These are phyloP conservation scores for Blumeriella jaapii DNA, from an alignment of 2,329 filamentous ascomycete genomes.

Conservation along the genomic window DNA sequence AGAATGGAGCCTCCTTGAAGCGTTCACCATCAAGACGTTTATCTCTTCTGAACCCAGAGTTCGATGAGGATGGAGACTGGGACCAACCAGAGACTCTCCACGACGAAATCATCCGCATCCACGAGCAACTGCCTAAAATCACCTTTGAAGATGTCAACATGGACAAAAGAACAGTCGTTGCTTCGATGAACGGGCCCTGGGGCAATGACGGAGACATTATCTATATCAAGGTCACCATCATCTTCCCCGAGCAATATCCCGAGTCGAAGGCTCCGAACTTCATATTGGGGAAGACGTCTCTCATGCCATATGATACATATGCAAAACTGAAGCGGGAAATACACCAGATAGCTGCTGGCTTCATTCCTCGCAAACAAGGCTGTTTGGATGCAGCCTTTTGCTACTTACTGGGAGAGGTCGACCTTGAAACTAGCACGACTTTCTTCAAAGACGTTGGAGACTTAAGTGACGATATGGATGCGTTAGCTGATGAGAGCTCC, in stretches of 20 bases:
- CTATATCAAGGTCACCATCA: conserved; percentile 50
- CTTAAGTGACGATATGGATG: conserved; percentile 46
- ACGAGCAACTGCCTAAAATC: conserved; percentile 49
- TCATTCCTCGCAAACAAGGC: conserved; percentile 45
- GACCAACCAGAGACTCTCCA: conserved; percentile 47
- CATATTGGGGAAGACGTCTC: conserved; percentile 47
- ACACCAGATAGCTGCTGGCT: conserved; percentile 43
- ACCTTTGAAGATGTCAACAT: conserved; percentile 54
- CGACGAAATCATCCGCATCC: conserved; percentile 53
- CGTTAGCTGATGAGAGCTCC: conserved; percentile 63
- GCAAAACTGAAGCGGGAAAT: conserved; percentile 43
- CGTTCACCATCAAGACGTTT: conserved; percentile 20
- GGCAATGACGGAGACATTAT: conserved; percentile 43
- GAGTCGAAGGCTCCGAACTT: conserved; percentile 47
- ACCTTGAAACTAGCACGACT: conserved; percentile 47
- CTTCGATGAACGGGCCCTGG: conserved; percentile 56
- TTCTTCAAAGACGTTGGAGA: conserved; percentile 47
- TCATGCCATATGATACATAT: conserved; percentile 46
- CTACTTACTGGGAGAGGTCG: conserved; percentile 51
- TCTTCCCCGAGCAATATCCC: conserved; percentile 49
- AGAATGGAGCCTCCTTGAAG: conserved; percentile 11
- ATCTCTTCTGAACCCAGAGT: conserved; percentile 25
- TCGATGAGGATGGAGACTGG: conserved; percentile 36
- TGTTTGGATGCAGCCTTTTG: conserved; percentile 51
- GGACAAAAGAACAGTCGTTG: conserved; percentile 45